Percentiles rank a stretch among this genome's conserved stretches.
Evolutionary conservation across 768 basidiomycete species (phyloP).

Genomic region (Mycena latifolia): DNA sequence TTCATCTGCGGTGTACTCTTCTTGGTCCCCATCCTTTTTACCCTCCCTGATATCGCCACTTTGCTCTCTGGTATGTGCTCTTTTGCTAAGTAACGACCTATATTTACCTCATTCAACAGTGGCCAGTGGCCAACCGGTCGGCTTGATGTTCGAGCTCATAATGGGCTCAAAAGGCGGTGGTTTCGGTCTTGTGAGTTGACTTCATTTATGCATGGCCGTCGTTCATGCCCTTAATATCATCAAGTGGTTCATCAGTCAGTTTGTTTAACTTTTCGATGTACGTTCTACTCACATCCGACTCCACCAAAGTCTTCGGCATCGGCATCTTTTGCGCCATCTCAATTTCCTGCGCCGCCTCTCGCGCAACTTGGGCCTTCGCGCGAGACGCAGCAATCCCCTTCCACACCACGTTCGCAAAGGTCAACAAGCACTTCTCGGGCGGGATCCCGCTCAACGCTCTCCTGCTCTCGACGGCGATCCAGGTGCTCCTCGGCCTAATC

Average conservation of each 20-base stretch:
- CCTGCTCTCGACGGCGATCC: conserved; percentile 67
- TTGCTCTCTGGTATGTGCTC: conserved; percentile 60
- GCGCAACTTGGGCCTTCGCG: conserved; percentile 80
- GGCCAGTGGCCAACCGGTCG: conserved; percentile 73
- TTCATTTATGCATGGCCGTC: background rate
- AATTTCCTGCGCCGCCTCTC: conserved; percentile 74
- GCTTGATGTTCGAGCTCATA: conserved; percentile 69
- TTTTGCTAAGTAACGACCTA: background rate
- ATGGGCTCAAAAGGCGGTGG: conserved; percentile 75
- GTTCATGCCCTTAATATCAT: background rate
- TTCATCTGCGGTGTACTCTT: conserved; percentile 64
- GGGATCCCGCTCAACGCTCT: conserved; percentile 73
- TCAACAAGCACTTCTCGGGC: conserved; percentile 51
- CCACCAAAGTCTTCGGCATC: conserved; percentile 61
- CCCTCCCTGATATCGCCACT: conserved; percentile 67
- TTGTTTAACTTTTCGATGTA: background rate
- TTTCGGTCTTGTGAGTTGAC: conserved; percentile 64
- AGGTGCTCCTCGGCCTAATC: conserved; percentile 71
- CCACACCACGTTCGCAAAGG: conserved; percentile 58
- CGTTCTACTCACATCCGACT: background rate
- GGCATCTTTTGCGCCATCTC: conserved; percentile 76
- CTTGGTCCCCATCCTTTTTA: conserved; percentile 74
- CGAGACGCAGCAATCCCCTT: conserved; percentile 76
- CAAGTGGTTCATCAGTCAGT: conserved; percentile 59
- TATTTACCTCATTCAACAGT: conserved; percentile 48